phyloP scores from a whole-genome alignment of 192 early-diverging fungal genomes.

The Coemansia sp. region DNA sequence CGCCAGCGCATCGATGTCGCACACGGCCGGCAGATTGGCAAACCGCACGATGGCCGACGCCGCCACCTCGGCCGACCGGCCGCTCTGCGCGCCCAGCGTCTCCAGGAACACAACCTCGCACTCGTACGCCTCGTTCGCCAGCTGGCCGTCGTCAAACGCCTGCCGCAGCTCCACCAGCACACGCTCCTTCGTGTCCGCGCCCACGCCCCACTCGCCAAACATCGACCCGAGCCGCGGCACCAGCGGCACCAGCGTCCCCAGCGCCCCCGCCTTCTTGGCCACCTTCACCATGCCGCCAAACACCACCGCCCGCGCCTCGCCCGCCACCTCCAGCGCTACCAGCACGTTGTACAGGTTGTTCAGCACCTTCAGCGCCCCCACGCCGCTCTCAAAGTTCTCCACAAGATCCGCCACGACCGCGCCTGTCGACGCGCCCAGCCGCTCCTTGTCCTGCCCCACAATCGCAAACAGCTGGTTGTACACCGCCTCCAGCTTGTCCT shows the following conservation, averaged over 20 bases:
- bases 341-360: slow-evolving; percentile 84
- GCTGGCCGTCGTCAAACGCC: slow-evolving; percentile 25
- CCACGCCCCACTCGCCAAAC: slow-evolving; percentile 27
- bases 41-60: slow-evolving; percentile 65
- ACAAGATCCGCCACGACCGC: slow-evolving; percentile 20
- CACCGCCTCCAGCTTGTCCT: slow-evolving; percentile 32
- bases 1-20: slow-evolving; percentile 75
- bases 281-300: slow-evolving; percentile 74
- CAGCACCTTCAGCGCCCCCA: slow-evolving; percentile 38
- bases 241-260: slow-evolving; percentile 23
- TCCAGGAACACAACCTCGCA: slow-evolving; percentile 60
- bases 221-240: slow-evolving; percentile 24
- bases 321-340: slow-evolving; percentile 52
- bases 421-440: not conserved
- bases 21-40: slow-evolving; percentile 63
- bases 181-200: slow-evolving; percentile 61
- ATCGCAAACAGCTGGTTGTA: slow-evolving; percentile 52
- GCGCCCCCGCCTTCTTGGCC: slow-evolving; percentile 56
- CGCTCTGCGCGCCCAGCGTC: slow-evolving; percentile 53
- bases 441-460: not conserved
- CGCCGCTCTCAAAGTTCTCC: slow-evolving; percentile 16
- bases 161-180: slow-evolving; percentile 53
- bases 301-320: slow-evolving; percentile 60
- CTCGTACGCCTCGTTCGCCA: slow-evolving; percentile 43
- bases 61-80: slow-evolving; percentile 57